A percentile compares a stretch with the other conserved stretches of the same genome.
Evolutionary conservation across 75 land plant genomes (phyloP).

Genomic region (Sequoia sempervirens): DNA sequence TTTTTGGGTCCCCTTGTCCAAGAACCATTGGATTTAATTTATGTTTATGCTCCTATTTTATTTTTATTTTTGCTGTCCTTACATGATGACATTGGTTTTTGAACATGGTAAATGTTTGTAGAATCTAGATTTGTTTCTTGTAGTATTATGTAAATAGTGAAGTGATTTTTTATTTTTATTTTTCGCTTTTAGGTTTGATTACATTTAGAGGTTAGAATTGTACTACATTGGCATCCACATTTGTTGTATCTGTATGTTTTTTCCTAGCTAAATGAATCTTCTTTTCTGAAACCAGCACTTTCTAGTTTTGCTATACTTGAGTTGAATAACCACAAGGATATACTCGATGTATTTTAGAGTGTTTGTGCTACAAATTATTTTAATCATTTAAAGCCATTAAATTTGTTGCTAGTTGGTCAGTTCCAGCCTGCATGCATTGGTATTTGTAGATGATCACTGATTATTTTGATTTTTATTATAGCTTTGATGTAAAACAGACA

Average conservation of each 20-base stretch:
- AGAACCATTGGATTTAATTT: not conserved
- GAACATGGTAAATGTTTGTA: not conserved
- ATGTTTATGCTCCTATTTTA: not conserved
- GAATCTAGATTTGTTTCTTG: not conserved
- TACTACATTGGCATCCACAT: not conserved
- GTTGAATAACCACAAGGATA: not conserved
- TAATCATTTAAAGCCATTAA: not conserved
- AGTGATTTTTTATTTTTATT: not conserved
- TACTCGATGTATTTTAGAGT: not conserved
- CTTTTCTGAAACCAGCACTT: not conserved
- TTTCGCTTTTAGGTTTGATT: not conserved
- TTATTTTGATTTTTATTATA: not conserved
- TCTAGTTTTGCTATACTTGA: not conserved
- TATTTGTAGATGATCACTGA: not conserved
- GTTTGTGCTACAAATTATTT: not conserved
- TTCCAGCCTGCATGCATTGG: not conserved
- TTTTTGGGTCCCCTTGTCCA: not conserved
- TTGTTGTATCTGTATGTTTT: not conserved
- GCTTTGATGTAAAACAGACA: not conserved
- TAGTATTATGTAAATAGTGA: not conserved
- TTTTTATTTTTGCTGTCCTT: not conserved
- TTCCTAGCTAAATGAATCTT: not conserved
- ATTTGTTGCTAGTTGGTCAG: not conserved
- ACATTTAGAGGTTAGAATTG: not conserved
- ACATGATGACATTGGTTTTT: not conserved